These are phyloP conservation scores for Verticillium zaregamsianum DNA, from an alignment of 2,329 filamentous ascomycete species.

Conservation along the genomic window DNA sequence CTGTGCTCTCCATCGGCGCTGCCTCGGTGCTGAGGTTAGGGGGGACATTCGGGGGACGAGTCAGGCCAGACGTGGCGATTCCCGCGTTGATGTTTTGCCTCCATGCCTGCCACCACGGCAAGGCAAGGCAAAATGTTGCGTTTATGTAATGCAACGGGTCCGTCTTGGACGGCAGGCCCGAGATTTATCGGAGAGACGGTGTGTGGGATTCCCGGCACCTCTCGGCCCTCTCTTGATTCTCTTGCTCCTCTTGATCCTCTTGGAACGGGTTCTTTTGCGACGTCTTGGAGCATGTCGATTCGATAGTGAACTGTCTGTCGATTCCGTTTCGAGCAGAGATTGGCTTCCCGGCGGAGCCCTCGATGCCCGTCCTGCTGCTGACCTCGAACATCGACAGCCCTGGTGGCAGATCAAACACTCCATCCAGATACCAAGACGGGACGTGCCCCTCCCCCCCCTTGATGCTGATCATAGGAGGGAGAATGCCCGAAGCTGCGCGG, in stretches of 20 bases:
- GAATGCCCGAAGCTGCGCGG: not conserved
- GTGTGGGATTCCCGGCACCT: not conserved
- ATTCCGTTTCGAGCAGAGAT: not conserved
- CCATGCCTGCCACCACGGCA: not conserved
- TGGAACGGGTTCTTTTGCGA: not conserved
- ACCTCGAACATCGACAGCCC: not conserved
- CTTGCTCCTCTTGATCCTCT: not conserved
- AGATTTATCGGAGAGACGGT: not conserved
- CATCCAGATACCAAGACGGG: not conserved
- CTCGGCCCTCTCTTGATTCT: not conserved
- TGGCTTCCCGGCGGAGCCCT: not conserved
- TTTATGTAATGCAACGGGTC: not conserved
- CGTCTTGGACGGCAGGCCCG: not conserved
- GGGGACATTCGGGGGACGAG: not conserved
- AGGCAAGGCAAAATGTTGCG: not conserved
- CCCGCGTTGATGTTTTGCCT: not conserved
- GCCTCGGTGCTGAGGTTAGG: not conserved
- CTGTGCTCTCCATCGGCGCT: not conserved
- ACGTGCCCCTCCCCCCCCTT: not conserved
- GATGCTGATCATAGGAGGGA: not conserved
- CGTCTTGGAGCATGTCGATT: not conserved
- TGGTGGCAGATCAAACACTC: not conserved
- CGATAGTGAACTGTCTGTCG: not conserved
- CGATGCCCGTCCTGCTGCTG: not conserved
- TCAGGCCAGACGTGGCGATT: slow-evolving; percentile 1